These are phyloP conservation scores for Rhizophlyctis rosea DNA, from an alignment of 192 early-diverging fungal species.

Conservation along the genomic window DNA sequence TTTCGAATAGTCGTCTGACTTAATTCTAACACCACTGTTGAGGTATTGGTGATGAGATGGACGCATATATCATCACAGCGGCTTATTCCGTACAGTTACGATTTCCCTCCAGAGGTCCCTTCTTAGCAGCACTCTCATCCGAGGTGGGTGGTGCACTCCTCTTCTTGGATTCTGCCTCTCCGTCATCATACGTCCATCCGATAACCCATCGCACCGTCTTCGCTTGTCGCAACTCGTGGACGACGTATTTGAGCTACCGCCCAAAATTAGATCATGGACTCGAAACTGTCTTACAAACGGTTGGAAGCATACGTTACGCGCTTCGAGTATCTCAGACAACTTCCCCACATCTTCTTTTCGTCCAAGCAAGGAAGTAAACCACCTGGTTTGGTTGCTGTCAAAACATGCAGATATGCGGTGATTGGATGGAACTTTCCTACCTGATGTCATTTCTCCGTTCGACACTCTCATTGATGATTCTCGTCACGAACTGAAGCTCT, in stretches of 20 bases:
- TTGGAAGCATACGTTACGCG: too few species aligned
- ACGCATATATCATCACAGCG: too few species aligned
- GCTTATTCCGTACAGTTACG: too few species aligned
- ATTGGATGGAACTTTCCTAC: slow-evolving; percentile 10
- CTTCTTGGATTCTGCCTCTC: too few species aligned
- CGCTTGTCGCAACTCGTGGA: slow-evolving; percentile 27
- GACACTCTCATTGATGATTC: slow-evolving; percentile 69
- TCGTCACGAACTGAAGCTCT: slow-evolving; percentile 66
- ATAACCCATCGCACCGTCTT: slow-evolving; percentile 28
- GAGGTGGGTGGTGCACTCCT: too few species aligned
- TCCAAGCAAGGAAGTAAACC: slow-evolving; percentile 83
- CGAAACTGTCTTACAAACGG: too few species aligned
- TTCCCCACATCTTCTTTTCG: slow-evolving; percentile 36
- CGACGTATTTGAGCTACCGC: slow-evolving; percentile 22
- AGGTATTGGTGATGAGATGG: too few species aligned
- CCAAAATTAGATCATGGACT: too few species aligned
- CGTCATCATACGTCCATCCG: slow-evolving; percentile 20
- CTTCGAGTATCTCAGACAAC: slow-evolving; percentile 21
- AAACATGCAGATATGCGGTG: neutral
- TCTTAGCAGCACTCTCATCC: too few species aligned
- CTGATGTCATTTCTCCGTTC: slow-evolving; percentile 33
- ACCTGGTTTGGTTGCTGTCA: slow-evolving; percentile 42
- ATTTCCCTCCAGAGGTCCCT: too few species aligned
- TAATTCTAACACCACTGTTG: too few species aligned
- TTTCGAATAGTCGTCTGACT: too few species aligned